Conservation (phyloP, 257 asterid genomes). For the Forsythia viridissima region DNA sequence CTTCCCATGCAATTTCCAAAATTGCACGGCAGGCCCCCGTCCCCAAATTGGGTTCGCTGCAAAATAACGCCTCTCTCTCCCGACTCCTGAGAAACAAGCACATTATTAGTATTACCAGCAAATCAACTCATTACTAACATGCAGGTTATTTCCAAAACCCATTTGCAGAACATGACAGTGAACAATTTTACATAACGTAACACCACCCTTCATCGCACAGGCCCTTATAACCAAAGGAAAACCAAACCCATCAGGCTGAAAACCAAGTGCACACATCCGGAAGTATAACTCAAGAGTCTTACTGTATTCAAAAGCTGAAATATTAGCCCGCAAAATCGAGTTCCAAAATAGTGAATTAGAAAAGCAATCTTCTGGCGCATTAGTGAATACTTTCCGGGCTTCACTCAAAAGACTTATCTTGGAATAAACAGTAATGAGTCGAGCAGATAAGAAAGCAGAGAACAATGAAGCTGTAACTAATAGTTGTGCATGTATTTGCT, state of each 20-base stretch:
- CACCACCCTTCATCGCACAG: conserved; percentile 45
- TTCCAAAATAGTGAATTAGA: conserved; percentile 61
- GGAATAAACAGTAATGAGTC: conserved; percentile 51
- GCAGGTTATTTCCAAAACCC: conserved; percentile 48
- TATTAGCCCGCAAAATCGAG: conserved; percentile 59
- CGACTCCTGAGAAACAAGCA: no score
- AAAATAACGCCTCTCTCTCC: no score
- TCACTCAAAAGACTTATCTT: conserved; percentile 39
- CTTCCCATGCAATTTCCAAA: no score
- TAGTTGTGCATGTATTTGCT: conserved; percentile 61
- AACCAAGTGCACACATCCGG: conserved; percentile 41
- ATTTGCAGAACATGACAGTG: conserved; percentile 52
- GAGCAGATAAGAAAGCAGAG: conserved; percentile 60
- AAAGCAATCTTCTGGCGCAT: conserved; percentile 27
- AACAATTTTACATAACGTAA: conserved; percentile 36
- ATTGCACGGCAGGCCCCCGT: no score
- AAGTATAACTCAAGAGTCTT: conserved; percentile 42
- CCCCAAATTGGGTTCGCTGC: no score
- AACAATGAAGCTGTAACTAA: conserved; percentile 27
- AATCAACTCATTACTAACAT: conserved; percentile 58
- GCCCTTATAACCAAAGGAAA: conserved; percentile 71
- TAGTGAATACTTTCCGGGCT: conserved; percentile 63
- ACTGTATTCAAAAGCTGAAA: conserved; percentile 30
- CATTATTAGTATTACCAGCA: no score
- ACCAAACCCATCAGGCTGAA: conserved; percentile 63